Base-by-base conservation (phyloP, 164 flowering plant species). In the Stephania yunnanensis region DNA sequence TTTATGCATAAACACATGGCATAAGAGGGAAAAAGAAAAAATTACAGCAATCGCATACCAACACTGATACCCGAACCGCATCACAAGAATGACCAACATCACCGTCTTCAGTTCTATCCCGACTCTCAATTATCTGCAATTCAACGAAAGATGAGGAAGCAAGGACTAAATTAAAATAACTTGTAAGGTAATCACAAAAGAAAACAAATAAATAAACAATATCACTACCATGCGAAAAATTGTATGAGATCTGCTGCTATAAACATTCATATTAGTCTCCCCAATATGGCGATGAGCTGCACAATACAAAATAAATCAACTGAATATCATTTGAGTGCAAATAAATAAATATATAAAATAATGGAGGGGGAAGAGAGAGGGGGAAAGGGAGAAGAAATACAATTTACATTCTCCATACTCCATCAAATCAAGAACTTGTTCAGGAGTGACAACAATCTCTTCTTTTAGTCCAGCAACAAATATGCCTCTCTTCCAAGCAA, bases 271-370 rank as follows among this genome's bases (percentile, higher is more conserved):
- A 82, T 94, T 94, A 78, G 99, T 96, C 87, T 96, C 97, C 71
- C 98, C 99, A 84, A 94, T 86, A 80, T 91, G 99, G 75, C 99
- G 89, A 85, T 94, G 98, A 81, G 97, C 99, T 96, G 91, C 78
- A 87, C 48, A 70, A 29, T 30, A 29, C 63, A 36, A 52, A 73
- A n/a, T 30, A 30, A 75, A 19, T 72, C 29, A 74, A 20, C 25
- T 70, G 31, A 50, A 71, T 17, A 71, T 71, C 46, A 74, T 31
- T 68, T 55, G 11, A 4, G 8, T 63, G 30, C 20, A 30, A 73
- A 44, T 7, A 36, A 25, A 74, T 7, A 70, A 6, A 58, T 19
- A 58, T 58, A 13, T 25, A 8, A 11, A 19, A 36, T 36, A 36
- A 36, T 36, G 42, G 17, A 52, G 17, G 30, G 65, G 8, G 13